These are phyloP conservation scores for Cichorium intybus DNA, from an alignment of 140 eudicot species.

Conservation along the genomic window DNA sequence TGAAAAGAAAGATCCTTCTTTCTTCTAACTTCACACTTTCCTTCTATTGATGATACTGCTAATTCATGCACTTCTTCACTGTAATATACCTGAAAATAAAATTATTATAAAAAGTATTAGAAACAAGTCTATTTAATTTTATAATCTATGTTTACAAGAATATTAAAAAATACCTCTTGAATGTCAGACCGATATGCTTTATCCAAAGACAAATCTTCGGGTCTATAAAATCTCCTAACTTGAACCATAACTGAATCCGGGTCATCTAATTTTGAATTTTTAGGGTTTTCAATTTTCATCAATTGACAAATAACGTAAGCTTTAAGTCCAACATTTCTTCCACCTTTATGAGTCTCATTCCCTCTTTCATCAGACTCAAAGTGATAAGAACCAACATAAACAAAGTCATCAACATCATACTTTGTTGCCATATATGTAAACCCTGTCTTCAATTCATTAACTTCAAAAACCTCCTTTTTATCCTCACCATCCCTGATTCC, in stretches of 20 bases:
- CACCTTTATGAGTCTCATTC: conserved; percentile 58
- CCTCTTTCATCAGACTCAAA: conserved; percentile 55
- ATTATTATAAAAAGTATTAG: too few species aligned
- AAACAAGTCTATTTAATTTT: not conserved
- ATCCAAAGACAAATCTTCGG: conserved; percentile 69
- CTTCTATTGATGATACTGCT: conserved; percentile 46
- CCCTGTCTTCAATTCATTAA: conserved; percentile 47
- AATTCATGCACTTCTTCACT: conserved; percentile 43
- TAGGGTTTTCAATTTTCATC: conserved; percentile 43
- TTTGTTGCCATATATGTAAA: conserved; percentile 53
- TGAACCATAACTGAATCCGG: conserved; percentile 35
- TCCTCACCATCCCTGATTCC: conserved; percentile 33
- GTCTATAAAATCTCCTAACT: conserved; percentile 65
- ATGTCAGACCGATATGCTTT: conserved; percentile 78
- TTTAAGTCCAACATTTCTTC: conserved; percentile 91
- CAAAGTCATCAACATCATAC: conserved; percentile 63
- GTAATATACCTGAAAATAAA: conserved; percentile 51
- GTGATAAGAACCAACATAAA: conserved; percentile 67
- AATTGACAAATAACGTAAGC: conserved; percentile 80
- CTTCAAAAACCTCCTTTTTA: conserved; percentile 40
- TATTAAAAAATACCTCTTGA: conserved; percentile 54
- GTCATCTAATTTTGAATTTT: conserved; percentile 39
- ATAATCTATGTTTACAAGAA: not conserved
- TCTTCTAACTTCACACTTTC: conserved; percentile 70
- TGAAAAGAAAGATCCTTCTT: conserved; percentile 37